Base-by-base conservation (phyloP, 208 protist genomes). In the Wallacemonas rigidus region DNA sequence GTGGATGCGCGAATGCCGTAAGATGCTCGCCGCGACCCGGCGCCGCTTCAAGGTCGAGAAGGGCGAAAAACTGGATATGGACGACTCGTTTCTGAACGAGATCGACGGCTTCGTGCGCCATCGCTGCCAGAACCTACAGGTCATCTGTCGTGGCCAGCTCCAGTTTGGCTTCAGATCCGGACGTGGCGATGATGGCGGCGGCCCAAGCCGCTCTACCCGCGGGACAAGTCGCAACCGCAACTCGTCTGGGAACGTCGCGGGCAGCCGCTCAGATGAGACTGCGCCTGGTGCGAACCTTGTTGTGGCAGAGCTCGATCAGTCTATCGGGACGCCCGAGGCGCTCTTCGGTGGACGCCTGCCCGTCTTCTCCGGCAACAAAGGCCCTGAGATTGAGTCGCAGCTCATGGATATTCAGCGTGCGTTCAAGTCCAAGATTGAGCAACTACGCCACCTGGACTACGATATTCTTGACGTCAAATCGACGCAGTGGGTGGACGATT, bases 61-160 rank as follows among this genome's bases (percentile, higher is more conserved):
- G 53, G 85, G 89, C 36, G 89, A 95, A 77, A 92, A 97, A 72
- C 82, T 98, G 26, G 96, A 99, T 58, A 75, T 97, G 39, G 93
- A 95, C 70, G 97, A 97, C 48, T 50, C 85, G 11, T 97, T 99
- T 63, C 90, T 99, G 60, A 97, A 98, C 70, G 97, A 99, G 75
- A 98, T 99, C 79, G 97, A 99, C 70, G 98, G 98, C 67, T 99
- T 99, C 69, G 92, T 99, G 55, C 91, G 98, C 61, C 97, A 99
- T 81, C 89, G 98, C 53, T 99, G 98, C 83, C 84, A 93, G 47
- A 98, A 99, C 82, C 77, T 99, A 69, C 86, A 97, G 14, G 97
- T 99, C 69, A 98, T 99, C 63, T 99, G 98, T 79, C 87, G 97
- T 48, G 97, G 95, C 8, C 98, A 99, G 74, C 76, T 98, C 39